Conservation (phyloP, 345 rosid genomes). For the Hibiscus tridactylites region DNA sequence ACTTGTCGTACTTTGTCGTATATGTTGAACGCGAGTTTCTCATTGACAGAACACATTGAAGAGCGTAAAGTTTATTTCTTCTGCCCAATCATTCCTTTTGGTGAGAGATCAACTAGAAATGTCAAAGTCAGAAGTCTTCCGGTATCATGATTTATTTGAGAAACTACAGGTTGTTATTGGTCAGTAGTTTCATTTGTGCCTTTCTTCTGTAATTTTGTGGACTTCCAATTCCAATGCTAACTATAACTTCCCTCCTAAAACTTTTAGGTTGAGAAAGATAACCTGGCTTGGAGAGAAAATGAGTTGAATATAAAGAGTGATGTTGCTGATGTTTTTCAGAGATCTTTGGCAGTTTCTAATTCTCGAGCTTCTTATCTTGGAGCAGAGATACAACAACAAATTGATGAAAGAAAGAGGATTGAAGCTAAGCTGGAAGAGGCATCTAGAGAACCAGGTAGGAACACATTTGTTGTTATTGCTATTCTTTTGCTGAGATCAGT, state of each 20-base stretch:
- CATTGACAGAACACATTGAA: constrained; percentile 59
- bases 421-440: constrained; percentile 57
- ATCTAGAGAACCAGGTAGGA: constrained; percentile 67
- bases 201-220: constrained; percentile 12
- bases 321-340: constrained; percentile 63
- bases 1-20: constrained; percentile 16
- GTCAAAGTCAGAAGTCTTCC: constrained; percentile 57
- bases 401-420: constrained; percentile 49
- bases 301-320: constrained; percentile 72
- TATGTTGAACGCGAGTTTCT: constrained; percentile 18
- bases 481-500: constrained; percentile 12
- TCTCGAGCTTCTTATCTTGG: constrained; percentile 56
- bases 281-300: constrained; percentile 73
- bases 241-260: constrained; percentile 12
- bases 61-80: constrained; percentile 53
- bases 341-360: constrained; percentile 60
- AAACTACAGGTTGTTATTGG: constrained; percentile 93
- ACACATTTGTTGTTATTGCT: not conserved
- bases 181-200: constrained; percentile 41
- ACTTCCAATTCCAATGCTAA: constrained; percentile 27
- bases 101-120: constrained; percentile 66
- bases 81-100: constrained; percentile 53
- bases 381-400: constrained; percentile 58
- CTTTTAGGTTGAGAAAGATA: constrained; percentile 80
- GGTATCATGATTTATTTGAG: constrained; percentile 66